A percentile compares a stretch with the other conserved stretches of the same genome.
phyloP scores from a whole-genome alignment of 2,329 filamentous ascomycete species.

The Paraphaeosphaeria sporulosa region DNA sequence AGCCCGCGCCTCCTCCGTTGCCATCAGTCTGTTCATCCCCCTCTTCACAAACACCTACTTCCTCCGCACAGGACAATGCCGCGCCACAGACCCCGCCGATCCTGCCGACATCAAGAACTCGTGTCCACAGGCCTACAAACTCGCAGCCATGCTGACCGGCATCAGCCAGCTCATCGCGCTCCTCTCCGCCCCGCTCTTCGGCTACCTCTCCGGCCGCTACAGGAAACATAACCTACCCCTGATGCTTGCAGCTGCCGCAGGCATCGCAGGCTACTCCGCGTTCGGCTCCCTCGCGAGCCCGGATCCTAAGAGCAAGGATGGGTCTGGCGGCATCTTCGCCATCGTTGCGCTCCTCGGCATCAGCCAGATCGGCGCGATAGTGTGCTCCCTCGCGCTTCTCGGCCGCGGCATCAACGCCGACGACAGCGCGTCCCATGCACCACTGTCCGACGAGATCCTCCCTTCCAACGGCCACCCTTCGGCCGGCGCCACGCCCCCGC shows the following conservation, averaged over 20 bases:
- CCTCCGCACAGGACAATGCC: conserved; percentile 79
- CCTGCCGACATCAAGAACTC: conserved; percentile 77
- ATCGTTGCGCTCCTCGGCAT: conserved; percentile 84
- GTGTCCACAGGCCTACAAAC: conserved; percentile 85
- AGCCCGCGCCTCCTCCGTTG: conserved; percentile 90
- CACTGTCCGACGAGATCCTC: conserved; percentile 14
- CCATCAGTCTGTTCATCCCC: conserved; percentile 93
- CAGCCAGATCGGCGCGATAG: conserved; percentile 95
- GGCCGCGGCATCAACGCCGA: conserved; percentile 76
- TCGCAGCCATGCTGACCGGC: conserved; percentile 86
- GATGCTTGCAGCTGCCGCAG: conserved; percentile 73
- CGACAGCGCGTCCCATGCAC: conserved; percentile 33
- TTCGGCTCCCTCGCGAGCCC: conserved; percentile 82
- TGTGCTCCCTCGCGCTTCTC: conserved; percentile 90
- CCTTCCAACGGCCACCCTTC: conserved; percentile 38
- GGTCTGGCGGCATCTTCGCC: conserved; percentile 73
- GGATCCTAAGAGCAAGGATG: conserved; percentile 74
- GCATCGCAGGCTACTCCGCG: conserved; percentile 77
- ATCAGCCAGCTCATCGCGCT: conserved; percentile 88
- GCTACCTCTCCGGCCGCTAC: conserved; percentile 78
- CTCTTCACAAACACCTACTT: conserved; percentile 93
- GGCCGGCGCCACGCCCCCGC: conserved; percentile 43
- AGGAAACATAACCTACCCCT: conserved; percentile 74
- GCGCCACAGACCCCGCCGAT: conserved; percentile 54
- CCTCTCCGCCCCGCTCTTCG: conserved; percentile 84